phyloP scores from a whole-genome alignment of 2,329 filamentous ascomycete species.

The Diaporthe helianthi region DNA sequence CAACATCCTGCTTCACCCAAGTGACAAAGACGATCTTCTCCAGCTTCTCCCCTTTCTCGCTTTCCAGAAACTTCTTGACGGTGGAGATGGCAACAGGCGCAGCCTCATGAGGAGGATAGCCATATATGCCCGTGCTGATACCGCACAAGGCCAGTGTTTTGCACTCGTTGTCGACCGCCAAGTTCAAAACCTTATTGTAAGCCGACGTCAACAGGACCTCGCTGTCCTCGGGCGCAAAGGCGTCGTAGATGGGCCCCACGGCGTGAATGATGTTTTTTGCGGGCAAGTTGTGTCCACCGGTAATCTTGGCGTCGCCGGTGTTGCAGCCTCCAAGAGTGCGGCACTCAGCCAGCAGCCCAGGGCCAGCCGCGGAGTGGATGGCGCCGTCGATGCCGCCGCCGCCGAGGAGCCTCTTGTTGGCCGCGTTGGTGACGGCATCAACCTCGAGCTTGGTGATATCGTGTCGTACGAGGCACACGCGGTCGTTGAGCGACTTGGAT shows the following conservation, averaged over 20 bases:
- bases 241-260: conserved; percentile 80
- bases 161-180: conserved; percentile 73
- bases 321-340: conserved; percentile 72
- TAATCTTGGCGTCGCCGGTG: conserved; percentile 85
- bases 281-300: conserved; percentile 76
- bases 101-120: conserved; percentile 79
- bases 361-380: conserved; percentile 85
- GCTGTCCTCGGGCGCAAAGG: conserved; percentile 47
- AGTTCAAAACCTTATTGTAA: conserved; percentile 74
- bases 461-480: conserved; percentile 72
- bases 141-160: conserved; percentile 81
- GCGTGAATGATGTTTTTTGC: conserved; percentile 85
- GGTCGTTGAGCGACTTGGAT: conserved; percentile 69
- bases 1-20: conserved; percentile 79
- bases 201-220: conserved; percentile 62
- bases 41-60: conserved; percentile 57
- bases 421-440: conserved; percentile 92
- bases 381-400: conserved; percentile 92
- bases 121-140: conserved; percentile 89
- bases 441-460: conserved; percentile 84
- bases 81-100: conserved; percentile 72
- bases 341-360: conserved; percentile 73
- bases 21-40: conserved; percentile 85
- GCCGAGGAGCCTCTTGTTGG: conserved; percentile 78
- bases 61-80: conserved; percentile 62